Conservation (phyloP, 805 yeast genomes). For the Ogataea pignaliae region DNA sequence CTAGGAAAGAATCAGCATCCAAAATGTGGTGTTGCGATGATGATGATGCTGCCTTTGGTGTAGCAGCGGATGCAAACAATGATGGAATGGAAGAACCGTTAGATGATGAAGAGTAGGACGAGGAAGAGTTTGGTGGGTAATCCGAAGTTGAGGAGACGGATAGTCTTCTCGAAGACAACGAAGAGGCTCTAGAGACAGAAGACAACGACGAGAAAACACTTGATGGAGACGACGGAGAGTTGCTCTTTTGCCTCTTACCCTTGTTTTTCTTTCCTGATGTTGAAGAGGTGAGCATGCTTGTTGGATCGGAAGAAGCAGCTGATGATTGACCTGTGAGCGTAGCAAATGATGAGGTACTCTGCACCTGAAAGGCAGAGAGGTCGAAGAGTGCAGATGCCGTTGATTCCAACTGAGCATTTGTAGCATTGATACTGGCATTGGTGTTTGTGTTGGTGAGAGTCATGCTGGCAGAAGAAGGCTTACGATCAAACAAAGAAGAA, state of each 20-base stretch:
- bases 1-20: conserved; percentile 4
- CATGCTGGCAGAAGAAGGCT: conserved; percentile 3
- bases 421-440: no score
- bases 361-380: conserved; percentile 27
- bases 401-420: background rate
- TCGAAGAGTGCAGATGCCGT: conserved; percentile 16
- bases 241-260: conserved; percentile 20
- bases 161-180: conserved; percentile 25
- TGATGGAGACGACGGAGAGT: conserved; percentile 26
- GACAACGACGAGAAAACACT: conserved; percentile 25
- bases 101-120: background rate
- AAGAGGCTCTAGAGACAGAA: conserved; percentile 23
- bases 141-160: conserved; percentile 20
- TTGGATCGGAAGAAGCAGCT: conserved; percentile 11
- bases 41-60: background rate
- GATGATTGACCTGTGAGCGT: background rate
- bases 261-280: conserved; percentile 10
- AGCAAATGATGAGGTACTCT: conserved; percentile 10
- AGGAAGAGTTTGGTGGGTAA: background rate
- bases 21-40: conserved; percentile 1
- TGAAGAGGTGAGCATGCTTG: conserved; percentile 1
- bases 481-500: conserved; percentile 21
- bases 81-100: background rate
- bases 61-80: background rate
- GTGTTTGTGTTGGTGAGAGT: background rate